Percentiles rank a stretch among this genome's conserved stretches.
phyloP scores from a whole-genome alignment of 495 filamentous ascomycete genomes.

The Amniculicola lignicola region DNA sequence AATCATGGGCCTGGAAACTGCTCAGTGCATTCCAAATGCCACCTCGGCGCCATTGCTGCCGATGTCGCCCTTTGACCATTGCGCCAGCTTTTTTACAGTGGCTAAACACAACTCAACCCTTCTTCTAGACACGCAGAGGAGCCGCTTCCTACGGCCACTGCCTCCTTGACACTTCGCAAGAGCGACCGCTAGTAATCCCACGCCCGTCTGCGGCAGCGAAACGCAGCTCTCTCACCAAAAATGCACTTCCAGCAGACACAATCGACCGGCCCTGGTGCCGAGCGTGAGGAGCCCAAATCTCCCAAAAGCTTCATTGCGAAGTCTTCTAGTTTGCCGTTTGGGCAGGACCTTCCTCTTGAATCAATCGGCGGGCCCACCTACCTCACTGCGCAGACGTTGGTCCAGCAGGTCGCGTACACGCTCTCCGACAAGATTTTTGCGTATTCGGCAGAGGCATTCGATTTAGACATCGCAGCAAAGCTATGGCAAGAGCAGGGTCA shows the following conservation, averaged over 20 bases:
- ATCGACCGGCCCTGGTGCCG: conserved; percentile 31
- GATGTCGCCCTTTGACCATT: background rate
- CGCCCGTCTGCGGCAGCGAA: background rate
- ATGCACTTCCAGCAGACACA: conserved; percentile 34
- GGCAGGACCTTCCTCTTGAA: conserved; percentile 54
- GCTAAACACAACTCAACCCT: background rate
- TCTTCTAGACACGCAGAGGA: background rate
- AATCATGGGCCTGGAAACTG: background rate
- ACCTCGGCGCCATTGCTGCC: background rate
- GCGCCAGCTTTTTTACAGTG: background rate
- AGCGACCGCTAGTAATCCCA: background rate
- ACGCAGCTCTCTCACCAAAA: background rate
- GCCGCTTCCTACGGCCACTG: background rate
- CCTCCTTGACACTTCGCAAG: no score
- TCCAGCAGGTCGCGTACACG: conserved; percentile 92
- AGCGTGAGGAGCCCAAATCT: conserved; percentile 6
- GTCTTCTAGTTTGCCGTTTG: conserved; percentile 62
- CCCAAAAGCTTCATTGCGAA: conserved; percentile 22
- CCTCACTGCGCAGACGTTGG: conserved; percentile 81
- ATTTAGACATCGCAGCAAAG: conserved; percentile 76
- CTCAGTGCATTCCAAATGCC: background rate
- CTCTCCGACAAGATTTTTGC: conserved; percentile 95
- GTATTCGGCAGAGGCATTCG: conserved; percentile 90
- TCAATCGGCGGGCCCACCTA: conserved; percentile 86
- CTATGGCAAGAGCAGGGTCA: conserved; percentile 65